phyloP scores from a whole-genome alignment of 2,329 filamentous ascomycete species.

The Geosmithia morbida region DNA sequence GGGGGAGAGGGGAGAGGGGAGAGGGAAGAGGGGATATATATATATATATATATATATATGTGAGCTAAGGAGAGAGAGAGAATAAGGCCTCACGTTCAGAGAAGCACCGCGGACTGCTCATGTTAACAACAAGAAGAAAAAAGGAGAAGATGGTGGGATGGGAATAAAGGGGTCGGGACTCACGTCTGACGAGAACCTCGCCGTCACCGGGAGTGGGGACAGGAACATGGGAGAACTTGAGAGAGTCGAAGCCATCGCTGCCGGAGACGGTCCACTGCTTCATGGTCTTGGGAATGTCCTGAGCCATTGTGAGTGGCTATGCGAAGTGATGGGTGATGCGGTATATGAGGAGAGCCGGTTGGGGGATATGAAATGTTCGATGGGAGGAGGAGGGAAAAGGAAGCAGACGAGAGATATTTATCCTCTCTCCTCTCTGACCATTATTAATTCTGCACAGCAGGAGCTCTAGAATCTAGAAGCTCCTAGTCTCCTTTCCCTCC shows the following conservation, averaged over 20 bases:
- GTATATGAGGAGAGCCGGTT: not conserved
- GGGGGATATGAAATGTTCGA: not conserved
- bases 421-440: not conserved
- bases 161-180: conserved; percentile 2
- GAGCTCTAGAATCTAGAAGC: not conserved
- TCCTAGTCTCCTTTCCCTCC: not conserved
- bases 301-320: conserved; percentile 2
- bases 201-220: conserved; percentile 51
- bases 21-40: too few species aligned
- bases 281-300: conserved; percentile 20
- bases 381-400: not conserved
- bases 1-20: too few species aligned
- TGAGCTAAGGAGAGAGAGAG: too few species aligned
- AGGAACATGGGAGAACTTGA: conserved; percentile 39
- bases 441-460: not conserved
- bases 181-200: conserved; percentile 54
- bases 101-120: conserved; percentile 29
- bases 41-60: too few species aligned
- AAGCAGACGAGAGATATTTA: not conserved
- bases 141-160: not conserved
- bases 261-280: conserved; percentile 42
- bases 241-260: conserved; percentile 39
- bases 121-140: not conserved
- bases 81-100: conserved; percentile 23
- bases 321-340: not conserved